Evolutionary conservation across 2,329 filamentous ascomycete species (phyloP).

Genomic region (Fusarium mexicanum): DNA sequence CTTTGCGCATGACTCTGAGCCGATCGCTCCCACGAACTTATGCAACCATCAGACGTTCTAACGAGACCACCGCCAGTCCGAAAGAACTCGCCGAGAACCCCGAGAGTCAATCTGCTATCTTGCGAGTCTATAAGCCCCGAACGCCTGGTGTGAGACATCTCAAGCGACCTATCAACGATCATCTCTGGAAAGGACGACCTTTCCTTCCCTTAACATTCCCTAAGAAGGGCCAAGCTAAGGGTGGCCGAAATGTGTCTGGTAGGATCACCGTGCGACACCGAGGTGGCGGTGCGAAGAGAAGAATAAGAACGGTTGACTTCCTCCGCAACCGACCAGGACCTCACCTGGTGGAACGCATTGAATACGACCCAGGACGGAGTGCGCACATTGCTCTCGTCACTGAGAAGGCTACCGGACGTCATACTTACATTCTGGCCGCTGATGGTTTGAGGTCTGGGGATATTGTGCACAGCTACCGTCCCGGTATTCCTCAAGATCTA

Average conservation of each 20-base stretch:
- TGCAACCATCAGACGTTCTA: conserved; percentile 42
- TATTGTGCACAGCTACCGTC: conserved; percentile 88
- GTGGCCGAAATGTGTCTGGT: conserved; percentile 89
- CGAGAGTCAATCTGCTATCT: conserved; percentile 52
- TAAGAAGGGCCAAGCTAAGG: conserved; percentile 92
- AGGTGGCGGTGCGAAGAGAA: conserved; percentile 89
- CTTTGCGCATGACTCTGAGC: conserved; percentile 43
- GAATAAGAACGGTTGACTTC: conserved; percentile 94
- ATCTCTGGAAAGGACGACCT: conserved; percentile 94
- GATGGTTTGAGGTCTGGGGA: conserved; percentile 95
- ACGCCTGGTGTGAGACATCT: conserved; percentile 94
- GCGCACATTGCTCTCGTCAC: conserved; percentile 92
- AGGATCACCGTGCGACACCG: conserved; percentile 89
- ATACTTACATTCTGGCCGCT: conserved; percentile 94
- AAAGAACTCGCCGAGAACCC: conserved; percentile 41
- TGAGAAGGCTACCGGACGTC: conserved; percentile 75
- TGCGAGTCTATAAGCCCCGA: conserved; percentile 92
- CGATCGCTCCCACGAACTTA: conserved; percentile 45
- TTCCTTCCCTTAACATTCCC: conserved; percentile 84
- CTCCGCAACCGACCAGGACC: conserved; percentile 79
- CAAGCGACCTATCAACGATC: conserved; percentile 91
- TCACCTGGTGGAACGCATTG: conserved; percentile 91
- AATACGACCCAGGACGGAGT: conserved; percentile 93
- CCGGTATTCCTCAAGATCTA: conserved; percentile 87
- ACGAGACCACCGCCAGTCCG: conserved; percentile 29